phyloP scores from a whole-genome alignment of 257 asterid species.

The Solanum pennellii region DNA sequence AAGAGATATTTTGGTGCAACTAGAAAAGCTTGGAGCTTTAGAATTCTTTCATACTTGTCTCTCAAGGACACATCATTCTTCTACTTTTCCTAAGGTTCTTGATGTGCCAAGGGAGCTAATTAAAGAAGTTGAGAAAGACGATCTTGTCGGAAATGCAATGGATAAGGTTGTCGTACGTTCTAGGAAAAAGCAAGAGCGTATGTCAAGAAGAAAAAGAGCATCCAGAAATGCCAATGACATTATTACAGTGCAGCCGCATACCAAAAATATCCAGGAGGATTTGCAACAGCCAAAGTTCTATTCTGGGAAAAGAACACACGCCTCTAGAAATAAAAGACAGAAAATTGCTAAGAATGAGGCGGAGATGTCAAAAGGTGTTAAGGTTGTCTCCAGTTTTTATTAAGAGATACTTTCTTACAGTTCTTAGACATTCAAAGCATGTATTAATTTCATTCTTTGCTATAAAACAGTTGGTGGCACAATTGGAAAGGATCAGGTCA shows the following conservation, averaged over 20 bases:
- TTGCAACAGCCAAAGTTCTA: constrained; percentile 6
- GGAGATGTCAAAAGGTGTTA: constrained; percentile 68
- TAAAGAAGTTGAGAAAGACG: constrained; percentile 17
- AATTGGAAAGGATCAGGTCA: constrained; percentile 50
- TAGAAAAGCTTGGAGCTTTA: constrained; percentile 71
- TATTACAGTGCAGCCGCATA: constrained; percentile 4
- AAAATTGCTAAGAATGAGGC: constrained; percentile 54
- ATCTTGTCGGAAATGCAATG: constrained; percentile 7
- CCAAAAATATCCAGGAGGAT: constrained; percentile 1
- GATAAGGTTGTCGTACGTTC: constrained; percentile 39
- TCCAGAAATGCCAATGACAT: constrained; percentile 9
- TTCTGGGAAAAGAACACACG: constrained; percentile 11
- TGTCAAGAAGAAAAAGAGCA: constrained; percentile 35
- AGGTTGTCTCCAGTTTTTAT: constrained; percentile 42
- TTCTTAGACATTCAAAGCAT: not conserved
- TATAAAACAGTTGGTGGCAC: constrained; percentile 50
- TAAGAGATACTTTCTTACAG: constrained; percentile 1
- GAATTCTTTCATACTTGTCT: constrained; percentile 50
- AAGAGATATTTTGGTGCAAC: constrained; percentile 57
- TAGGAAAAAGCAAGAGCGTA: constrained; percentile 44
- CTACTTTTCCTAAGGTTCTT: constrained; percentile 10
- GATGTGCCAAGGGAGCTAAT: constrained; percentile 18
- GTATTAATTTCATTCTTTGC: constrained; percentile 13
- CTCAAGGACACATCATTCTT: constrained; percentile 29
- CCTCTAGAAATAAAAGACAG: constrained; percentile 34